Conservation (phyloP, 2,329 filamentous ascomycete genomes). For the Colletotrichum eremochloae region DNA sequence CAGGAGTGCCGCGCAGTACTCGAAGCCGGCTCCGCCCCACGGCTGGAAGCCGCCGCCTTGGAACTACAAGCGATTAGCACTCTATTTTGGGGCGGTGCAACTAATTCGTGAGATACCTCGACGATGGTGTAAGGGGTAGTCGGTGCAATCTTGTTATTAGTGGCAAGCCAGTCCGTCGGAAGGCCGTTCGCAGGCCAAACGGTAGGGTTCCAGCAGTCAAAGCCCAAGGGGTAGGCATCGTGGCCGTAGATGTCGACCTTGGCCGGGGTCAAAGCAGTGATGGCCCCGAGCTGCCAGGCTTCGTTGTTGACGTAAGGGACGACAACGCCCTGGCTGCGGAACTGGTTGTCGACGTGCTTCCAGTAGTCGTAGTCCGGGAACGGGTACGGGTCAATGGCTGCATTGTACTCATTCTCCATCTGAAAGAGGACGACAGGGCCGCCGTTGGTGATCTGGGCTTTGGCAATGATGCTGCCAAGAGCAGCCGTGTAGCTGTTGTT, state of each 20-base stretch:
- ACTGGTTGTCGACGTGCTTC: slow-evolving; percentile 74
- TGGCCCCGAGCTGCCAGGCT: slow-evolving; percentile 56
- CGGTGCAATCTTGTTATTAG: slow-evolving; percentile 73
- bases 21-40: slow-evolving; percentile 78
- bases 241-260: slow-evolving; percentile 62
- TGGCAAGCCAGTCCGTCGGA: slow-evolving; percentile 68
- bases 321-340: slow-evolving; percentile 72
- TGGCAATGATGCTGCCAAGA: slow-evolving; percentile 72
- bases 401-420: slow-evolving; percentile 76
- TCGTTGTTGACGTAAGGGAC: slow-evolving; percentile 81
- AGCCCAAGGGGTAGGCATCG: slow-evolving; percentile 60
- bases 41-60: slow-evolving; percentile 77
- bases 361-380: slow-evolving; percentile 77
- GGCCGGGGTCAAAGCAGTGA: slow-evolving; percentile 42
- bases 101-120: slow-evolving; percentile 55
- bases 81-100: neutral
- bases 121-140: slow-evolving; percentile 74
- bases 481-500: slow-evolving; percentile 65
- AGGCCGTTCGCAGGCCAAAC: slow-evolving; percentile 70
- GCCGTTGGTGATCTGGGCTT: slow-evolving; percentile 80
- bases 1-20: slow-evolving; percentile 72
- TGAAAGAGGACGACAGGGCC: slow-evolving; percentile 79
- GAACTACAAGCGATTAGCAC: slow-evolving; percentile 56
- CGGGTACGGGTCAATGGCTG: slow-evolving; percentile 50
- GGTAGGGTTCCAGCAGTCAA: slow-evolving; percentile 60